Percentiles rank a stretch among this genome's conserved stretches.
phyloP scores from a whole-genome alignment of 75 land plant species.

The Azolla pinnata region DNA sequence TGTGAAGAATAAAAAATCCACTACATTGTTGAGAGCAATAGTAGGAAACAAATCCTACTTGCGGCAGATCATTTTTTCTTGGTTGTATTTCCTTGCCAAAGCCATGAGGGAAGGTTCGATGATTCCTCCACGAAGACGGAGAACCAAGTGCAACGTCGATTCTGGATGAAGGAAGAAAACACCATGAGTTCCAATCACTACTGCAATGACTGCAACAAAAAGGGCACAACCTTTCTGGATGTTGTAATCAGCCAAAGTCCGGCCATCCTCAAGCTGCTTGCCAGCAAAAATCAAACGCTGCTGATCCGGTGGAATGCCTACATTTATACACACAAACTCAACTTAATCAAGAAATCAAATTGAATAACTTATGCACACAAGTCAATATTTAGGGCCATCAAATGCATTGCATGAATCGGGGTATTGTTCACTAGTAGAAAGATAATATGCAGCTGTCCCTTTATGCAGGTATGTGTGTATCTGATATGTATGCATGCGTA shows the following conservation, averaged over 20 bases:
- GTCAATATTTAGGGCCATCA: no score
- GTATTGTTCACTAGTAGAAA: no score
- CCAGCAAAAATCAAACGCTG: background rate
- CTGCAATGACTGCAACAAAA: background rate
- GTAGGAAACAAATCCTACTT: constrained; percentile 49
- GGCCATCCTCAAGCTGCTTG: background rate
- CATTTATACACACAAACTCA: no score
- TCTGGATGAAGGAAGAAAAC: constrained; percentile 29
- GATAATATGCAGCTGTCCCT: no score
- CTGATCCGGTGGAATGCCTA: background rate
- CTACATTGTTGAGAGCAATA: no score
- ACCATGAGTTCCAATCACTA: background rate
- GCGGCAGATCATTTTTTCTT: constrained; percentile 69
- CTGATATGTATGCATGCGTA: no score
- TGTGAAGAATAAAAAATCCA: no score
- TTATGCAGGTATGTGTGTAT: no score
- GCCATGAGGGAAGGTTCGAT: constrained; percentile 68
- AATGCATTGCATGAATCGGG: no score
- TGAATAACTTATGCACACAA: no score
- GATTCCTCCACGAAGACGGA: constrained; percentile 61
- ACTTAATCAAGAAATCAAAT: no score
- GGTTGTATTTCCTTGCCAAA: constrained; percentile 61
- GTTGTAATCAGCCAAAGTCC: background rate
- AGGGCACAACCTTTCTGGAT: background rate
- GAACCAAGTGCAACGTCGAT: constrained; percentile 61